Conservation (phyloP, 2,329 filamentous ascomycete species). For the Pseudocercospora eumusae region DNA sequence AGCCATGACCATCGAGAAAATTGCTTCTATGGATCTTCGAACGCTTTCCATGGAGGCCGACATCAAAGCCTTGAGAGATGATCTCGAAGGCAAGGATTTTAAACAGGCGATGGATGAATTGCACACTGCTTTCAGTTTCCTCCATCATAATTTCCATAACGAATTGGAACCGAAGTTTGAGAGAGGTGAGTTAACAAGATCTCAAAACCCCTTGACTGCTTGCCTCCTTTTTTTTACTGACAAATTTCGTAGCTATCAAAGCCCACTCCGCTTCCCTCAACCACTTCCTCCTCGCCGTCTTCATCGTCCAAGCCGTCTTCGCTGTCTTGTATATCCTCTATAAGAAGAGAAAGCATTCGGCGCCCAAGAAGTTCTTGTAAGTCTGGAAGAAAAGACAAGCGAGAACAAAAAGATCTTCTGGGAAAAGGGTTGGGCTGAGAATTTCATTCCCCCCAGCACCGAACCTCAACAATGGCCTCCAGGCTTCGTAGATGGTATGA, state of each 20-base stretch:
- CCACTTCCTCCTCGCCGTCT: conserved; percentile 67
- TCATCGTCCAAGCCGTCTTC: conserved; percentile 73
- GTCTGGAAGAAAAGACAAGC: conserved; percentile 6
- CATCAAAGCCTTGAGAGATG: conserved; percentile 54
- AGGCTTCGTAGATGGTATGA: conserved; percentile 10
- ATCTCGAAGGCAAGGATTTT: conserved; percentile 61
- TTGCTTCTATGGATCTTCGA: conserved; percentile 24
- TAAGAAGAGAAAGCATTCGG: conserved; percentile 72
- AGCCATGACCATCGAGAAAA: conserved; percentile 27
- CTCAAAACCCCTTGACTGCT: too few relatives aligned
- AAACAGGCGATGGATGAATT: conserved; percentile 56
- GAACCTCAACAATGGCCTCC: conserved; percentile 10
- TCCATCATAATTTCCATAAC: conserved; percentile 52
- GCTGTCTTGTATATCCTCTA: conserved; percentile 71
- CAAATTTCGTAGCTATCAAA: conserved; percentile 18
- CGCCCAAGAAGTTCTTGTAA: conserved; percentile 90
- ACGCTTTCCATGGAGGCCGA: conserved; percentile 51
- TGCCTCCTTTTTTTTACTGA: too few relatives aligned
- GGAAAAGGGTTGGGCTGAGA: not conserved
- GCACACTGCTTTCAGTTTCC: conserved; percentile 51
- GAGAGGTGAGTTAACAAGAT: conserved; percentile 6
- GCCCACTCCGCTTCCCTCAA: conserved; percentile 58
- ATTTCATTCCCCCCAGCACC: not conserved
- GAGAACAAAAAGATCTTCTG: not conserved
- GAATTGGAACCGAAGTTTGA: conserved; percentile 49